Conservation (phyloP, 192 early-diverging fungal species). For the Umbelopsis ramanniana region DNA sequence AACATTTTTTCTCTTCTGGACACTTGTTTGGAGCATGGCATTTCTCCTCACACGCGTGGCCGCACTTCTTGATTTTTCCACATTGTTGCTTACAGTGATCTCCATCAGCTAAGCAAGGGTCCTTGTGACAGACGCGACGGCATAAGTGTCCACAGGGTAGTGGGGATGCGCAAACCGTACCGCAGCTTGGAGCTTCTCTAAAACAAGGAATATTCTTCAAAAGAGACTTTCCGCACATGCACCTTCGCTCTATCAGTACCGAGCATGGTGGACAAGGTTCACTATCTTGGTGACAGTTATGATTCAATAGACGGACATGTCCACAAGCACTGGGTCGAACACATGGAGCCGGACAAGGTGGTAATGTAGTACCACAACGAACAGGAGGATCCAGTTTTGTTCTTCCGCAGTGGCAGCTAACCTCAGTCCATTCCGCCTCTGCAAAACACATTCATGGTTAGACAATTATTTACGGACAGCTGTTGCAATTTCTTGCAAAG, state of each 20-base stretch:
- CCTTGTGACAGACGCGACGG: conserved; percentile 80
- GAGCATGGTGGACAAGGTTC: conserved; percentile 92
- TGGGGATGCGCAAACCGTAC: conserved; percentile 61
- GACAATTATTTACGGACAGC: neutral
- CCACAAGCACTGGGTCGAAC: conserved; percentile 74
- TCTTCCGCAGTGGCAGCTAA: conserved; percentile 85
- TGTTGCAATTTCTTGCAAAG: neutral
- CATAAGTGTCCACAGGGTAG: conserved; percentile 79
- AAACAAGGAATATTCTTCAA: conserved; percentile 87
- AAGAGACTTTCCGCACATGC: conserved; percentile 79
- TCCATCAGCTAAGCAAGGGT: conserved; percentile 66
- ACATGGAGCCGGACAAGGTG: conserved; percentile 77
- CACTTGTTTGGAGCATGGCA: conserved; percentile 85
- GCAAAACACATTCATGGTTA: conserved; percentile 8
- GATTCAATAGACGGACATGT: conserved; percentile 69
- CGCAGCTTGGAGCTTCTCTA: conserved; percentile 74
- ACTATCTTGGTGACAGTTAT: conserved; percentile 87
- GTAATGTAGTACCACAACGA: conserved; percentile 79
- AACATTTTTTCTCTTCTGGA: conserved; percentile 76
- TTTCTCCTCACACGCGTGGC: conserved; percentile 72
- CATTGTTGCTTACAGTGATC: conserved; percentile 75
- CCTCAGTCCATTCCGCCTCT: conserved; percentile 80
- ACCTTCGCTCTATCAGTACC: conserved; percentile 71
- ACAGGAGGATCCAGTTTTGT: conserved; percentile 85
- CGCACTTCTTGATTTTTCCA: conserved; percentile 80